phyloP scores from a whole-genome alignment of 495 filamentous ascomycete species.

The Penicillium nucicola region DNA sequence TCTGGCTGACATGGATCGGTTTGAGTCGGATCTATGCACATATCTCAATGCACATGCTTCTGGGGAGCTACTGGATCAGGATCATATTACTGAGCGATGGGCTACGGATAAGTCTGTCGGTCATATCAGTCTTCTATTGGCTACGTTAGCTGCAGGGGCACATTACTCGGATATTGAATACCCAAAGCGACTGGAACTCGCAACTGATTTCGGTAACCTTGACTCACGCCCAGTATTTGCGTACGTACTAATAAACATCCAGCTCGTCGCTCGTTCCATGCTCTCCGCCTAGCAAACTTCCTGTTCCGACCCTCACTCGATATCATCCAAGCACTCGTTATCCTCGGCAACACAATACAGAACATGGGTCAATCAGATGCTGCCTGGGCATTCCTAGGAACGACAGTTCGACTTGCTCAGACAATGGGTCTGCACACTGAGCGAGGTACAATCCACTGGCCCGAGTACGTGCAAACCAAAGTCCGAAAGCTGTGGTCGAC shows the following conservation, averaged over 20 bases:
- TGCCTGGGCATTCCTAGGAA: conserved; percentile 44
- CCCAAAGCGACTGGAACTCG: conserved; percentile 23
- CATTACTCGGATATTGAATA: conserved; percentile 47
- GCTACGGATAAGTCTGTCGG: conserved; percentile 30
- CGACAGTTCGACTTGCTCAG: conserved; percentile 44
- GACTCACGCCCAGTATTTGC: background rate
- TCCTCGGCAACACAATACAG: conserved; percentile 45
- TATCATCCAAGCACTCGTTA: conserved; percentile 40
- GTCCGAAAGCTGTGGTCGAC: conserved; percentile 28
- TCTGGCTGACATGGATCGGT: conserved; percentile 42
- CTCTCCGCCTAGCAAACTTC: conserved; percentile 44
- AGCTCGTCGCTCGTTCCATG: conserved; percentile 36
- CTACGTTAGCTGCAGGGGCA: conserved; percentile 48
- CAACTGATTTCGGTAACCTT: conserved; percentile 31
- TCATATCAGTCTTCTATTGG: conserved; percentile 43
- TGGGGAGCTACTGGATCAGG: conserved; percentile 19
- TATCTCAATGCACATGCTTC: conserved; percentile 42
- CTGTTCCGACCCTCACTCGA: conserved; percentile 43
- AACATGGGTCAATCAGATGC: conserved; percentile 49
- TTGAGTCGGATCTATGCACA: conserved; percentile 44
- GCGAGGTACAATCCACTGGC: conserved; percentile 21
- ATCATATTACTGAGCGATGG: conserved; percentile 28
- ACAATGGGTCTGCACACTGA: conserved; percentile 41
- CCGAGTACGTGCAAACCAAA: conserved; percentile 23
- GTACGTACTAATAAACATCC: background rate